phyloP scores from a whole-genome alignment of 78 protist genomes.

The Isochrysis galbana region DNA sequence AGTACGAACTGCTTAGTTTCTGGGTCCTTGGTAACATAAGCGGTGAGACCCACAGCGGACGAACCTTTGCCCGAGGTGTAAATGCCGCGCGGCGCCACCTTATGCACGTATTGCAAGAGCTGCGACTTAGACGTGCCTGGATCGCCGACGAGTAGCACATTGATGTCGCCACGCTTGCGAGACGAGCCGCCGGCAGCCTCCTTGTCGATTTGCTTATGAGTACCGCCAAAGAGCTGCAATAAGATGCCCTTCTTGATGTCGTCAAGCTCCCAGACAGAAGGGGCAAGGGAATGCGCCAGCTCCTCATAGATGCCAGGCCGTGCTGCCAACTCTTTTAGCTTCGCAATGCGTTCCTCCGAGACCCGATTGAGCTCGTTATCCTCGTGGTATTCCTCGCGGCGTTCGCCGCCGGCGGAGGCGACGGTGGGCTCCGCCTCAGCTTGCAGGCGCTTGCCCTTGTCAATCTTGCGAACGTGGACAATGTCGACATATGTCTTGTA shows the following conservation, averaged over 20 bases:
- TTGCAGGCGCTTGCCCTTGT: conserved; percentile 5
- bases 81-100: conserved; percentile 97
- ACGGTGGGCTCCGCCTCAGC: neutral
- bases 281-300: conserved; percentile 89
- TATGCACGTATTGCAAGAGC: conserved; percentile 92
- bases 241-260: conserved; percentile 96
- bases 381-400: neutral
- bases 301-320: conserved; percentile 80
- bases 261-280: conserved; percentile 93
- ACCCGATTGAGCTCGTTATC: neutral
- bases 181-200: neutral
- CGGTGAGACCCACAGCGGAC: conserved; percentile 99
- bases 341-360: neutral
- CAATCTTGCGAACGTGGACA: conserved; percentile 41
- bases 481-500: conserved; percentile 61
- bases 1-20: conserved; percentile 92
- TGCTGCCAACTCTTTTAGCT: neutral
- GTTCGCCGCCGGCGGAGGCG: neutral
- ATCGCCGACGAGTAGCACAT: conserved; percentile 97
- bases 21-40: conserved; percentile 91
- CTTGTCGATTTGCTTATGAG: conserved; percentile 14
- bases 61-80: conserved; percentile 99
- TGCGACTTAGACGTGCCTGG: conserved; percentile 99
- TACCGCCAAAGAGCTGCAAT: conserved; percentile 97
- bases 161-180: conserved; percentile 86